phyloP scores from a whole-genome alignment of 176 grass and related monocot genomes.

The Hordeum marinum region DNA sequence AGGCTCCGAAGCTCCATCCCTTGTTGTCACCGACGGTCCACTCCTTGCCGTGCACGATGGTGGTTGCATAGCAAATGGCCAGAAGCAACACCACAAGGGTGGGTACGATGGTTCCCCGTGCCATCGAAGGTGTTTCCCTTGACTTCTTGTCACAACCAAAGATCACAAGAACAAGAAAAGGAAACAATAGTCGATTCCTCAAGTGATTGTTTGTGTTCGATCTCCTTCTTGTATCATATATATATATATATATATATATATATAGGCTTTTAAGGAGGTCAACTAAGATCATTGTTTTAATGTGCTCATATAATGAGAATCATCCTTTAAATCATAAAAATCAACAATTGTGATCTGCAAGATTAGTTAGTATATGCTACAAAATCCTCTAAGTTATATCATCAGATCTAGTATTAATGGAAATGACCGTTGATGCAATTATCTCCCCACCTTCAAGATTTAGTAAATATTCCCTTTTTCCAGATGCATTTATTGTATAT shows the following conservation, averaged over 20 bases:
- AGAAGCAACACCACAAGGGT: neutral
- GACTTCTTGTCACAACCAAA: neutral
- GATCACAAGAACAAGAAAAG: neutral
- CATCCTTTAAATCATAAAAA: neutral
- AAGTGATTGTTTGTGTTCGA: neutral
- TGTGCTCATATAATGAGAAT: neutral
- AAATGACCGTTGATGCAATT: too few relatives aligned
- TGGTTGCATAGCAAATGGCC: neutral
- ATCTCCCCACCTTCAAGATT: neutral
- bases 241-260: neutral
- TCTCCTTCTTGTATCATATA: neutral
- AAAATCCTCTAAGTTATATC: neutral
- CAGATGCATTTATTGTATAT: too few relatives aligned
- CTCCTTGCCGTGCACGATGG: neutral
- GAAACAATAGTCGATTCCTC: neutral
- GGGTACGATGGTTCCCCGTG: neutral
- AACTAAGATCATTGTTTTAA: neutral
- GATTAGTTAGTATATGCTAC: neutral
- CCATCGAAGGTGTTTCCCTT: neutral
- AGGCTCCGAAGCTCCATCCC: conserved; percentile 25
- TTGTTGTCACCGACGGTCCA: neutral
- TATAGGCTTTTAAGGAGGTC: neutral
- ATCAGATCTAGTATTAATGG: too few relatives aligned
- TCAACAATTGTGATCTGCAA: neutral
- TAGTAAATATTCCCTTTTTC: neutral